Evolutionary conservation across 441 rosid genomes (phyloP), one percentile per base, ranked within the genome.

Genomic region (Adansonia rubrostipa): DNA sequence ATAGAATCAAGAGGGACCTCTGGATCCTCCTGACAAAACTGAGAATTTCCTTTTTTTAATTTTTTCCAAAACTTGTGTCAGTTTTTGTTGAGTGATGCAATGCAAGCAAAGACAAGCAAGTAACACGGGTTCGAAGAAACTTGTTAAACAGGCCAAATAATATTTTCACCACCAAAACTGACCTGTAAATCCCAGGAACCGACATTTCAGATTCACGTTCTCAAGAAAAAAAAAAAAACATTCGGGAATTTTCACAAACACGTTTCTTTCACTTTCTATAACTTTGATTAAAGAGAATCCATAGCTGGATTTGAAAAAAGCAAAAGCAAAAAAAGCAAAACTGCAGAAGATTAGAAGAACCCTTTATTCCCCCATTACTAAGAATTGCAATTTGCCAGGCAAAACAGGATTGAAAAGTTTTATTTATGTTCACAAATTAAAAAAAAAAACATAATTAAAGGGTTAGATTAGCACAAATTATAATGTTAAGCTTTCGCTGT

Each of bases 321-420:
- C 4, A 65, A 75, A 78, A 77, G 69, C 24, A 75, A 76, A 72
- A 47, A 22, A 71, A 67, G 71, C 79, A 82, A 77, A 69, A 86
- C 79, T 78, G 68, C 84, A 70, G 81, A 57, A 74, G 79, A 63
- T 33, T 24, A 33, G 45, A 66, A 74, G 70, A 69, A 76, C 58
- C 81, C 90, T 88, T 88, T 86, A 86, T 84, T 87, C 86, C 1
- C 74, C 67, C 77, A 7, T 58, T 28, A 24, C 65, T 73, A 36
- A 57, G 73, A 61, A 15, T 57, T 10, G 48, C 13, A 24, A 24
- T 24, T 24, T 24, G 28, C 28, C 40, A 73, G 57, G 33, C 61
- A 75, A 0, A 44, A 48, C 57, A 50, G 19, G 17, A 47, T 45
- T 56, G 33, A 22, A 60, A 60, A 4, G 64, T 9, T 20, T 60